Percentiles rank a stretch among this genome's conserved stretches.
These are phyloP conservation scores for Cordyceps militaris DNA, from an alignment of 2,329 filamentous ascomycete species.

Conservation along the genomic window DNA sequence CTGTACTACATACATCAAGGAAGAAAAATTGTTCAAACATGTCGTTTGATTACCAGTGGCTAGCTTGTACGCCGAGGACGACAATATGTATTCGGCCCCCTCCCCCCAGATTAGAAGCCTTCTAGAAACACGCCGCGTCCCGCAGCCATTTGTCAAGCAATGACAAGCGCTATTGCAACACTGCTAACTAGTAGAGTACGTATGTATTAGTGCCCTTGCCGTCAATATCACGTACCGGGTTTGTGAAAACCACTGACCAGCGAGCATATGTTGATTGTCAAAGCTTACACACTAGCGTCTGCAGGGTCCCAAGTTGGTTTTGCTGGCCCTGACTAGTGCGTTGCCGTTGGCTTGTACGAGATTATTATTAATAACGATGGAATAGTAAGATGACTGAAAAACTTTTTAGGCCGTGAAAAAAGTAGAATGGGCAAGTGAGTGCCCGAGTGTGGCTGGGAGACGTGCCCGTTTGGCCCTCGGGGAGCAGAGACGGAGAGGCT, in stretches of 20 bases:
- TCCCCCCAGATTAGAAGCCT: not conserved
- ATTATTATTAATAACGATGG: conserved; percentile 1
- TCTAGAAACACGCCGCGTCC: conserved; percentile 8
- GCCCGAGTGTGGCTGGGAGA: not conserved
- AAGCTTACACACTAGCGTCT: conserved; percentile 4
- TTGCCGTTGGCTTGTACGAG: not conserved
- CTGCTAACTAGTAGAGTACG: not conserved
- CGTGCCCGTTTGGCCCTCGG: too few species aligned
- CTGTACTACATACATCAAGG: not conserved
- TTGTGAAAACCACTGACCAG: not conserved
- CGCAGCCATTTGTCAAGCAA: conserved; percentile 6
- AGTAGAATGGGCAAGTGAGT: not conserved
- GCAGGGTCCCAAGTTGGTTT: conserved; percentile 1
- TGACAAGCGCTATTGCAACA: not conserved
- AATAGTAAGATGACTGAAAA: conserved; percentile 1
- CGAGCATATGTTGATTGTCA: not conserved
- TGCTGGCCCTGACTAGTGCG: conserved; percentile 1
- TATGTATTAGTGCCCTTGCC: not conserved
- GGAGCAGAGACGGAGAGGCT: not conserved
- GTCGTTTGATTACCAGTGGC: conserved; percentile 6
- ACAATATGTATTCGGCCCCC: not conserved
- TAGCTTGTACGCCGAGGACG: conserved; percentile 1
- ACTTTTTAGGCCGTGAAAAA: not conserved
- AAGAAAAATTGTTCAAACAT: not conserved
- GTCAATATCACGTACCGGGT: not conserved